Percentiles rank a stretch among this genome's conserved stretches.
Conservation (phyloP, 148 eudicot genomes). For the Heliosperma pusillum region DNA sequence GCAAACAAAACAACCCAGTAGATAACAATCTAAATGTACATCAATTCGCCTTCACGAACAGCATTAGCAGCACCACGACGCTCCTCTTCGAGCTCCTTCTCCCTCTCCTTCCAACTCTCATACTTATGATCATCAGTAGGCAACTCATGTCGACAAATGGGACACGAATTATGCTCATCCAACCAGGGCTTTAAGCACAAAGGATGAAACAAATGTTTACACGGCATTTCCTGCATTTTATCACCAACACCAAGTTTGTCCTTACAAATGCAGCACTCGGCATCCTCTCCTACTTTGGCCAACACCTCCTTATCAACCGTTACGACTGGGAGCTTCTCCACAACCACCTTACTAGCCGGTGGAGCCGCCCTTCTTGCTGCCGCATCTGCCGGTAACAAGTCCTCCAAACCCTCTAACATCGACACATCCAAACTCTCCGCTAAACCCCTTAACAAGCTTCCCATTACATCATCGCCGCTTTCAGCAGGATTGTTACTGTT, state of each 20-base stretch:
- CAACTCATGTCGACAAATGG: conserved; percentile 84
- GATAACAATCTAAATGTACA: conserved; percentile 55
- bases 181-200: conserved; percentile 94
- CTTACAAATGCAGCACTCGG: conserved; percentile 78
- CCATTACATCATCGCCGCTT: conserved; percentile 19
- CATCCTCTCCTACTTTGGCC: conserved; percentile 60
- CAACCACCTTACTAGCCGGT: conserved; percentile 88
- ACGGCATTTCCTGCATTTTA: conserved; percentile 90
- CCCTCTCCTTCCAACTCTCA: conserved; percentile 92
- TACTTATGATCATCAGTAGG: conserved; percentile 89
- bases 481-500: neutral
- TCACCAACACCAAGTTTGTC: conserved; percentile 65
- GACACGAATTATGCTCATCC: conserved; percentile 93
- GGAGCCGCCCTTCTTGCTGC: conserved; percentile 47
- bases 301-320: conserved; percentile 48
- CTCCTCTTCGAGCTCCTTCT: conserved; percentile 94
- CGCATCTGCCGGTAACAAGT: conserved; percentile 35
- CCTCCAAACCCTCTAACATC: conserved; percentile 20
- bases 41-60: conserved; percentile 86
- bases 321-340: conserved; percentile 71
- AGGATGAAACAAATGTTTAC: conserved; percentile 85
- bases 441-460: conserved; percentile 43
- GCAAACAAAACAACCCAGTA: neutral
- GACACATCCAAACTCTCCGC: conserved; percentile 52
- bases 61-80: conserved; percentile 98